phyloP scores from a whole-genome alignment of 1,284 basidiomycete genomes.

The Microbotryomycetes sp. region DNA sequence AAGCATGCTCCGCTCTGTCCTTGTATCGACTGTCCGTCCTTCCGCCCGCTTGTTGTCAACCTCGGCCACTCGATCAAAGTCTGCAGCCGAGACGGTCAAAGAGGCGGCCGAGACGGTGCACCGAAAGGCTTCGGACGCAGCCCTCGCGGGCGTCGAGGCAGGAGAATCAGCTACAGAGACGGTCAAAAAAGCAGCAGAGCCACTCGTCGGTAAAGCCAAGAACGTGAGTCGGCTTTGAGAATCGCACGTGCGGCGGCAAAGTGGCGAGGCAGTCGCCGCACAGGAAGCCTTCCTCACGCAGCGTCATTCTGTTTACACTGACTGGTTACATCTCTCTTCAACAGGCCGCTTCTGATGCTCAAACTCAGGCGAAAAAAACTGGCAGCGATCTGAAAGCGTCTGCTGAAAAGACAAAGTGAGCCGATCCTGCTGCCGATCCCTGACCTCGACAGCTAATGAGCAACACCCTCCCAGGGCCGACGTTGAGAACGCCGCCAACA shows the following conservation, averaged over 20 bases:
- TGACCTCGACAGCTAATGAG: not conserved
- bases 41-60: slow-evolving; percentile 6
- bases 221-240: not conserved
- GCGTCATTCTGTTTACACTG: not conserved
- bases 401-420: slow-evolving; percentile 2
- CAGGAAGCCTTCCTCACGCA: too few species aligned
- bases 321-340: not conserved
- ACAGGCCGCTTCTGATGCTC: slow-evolving; percentile 4
- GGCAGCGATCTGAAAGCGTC: slow-evolving; percentile 1
- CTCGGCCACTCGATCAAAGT: not conserved
- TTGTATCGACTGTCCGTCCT: not conserved
- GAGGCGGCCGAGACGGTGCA: slow-evolving; percentile 7
- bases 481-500: not conserved
- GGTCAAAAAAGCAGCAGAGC: slow-evolving; percentile 6
- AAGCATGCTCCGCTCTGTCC: slow-evolving; percentile 10
- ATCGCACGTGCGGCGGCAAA: not conserved
- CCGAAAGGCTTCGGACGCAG: slow-evolving; percentile 1
- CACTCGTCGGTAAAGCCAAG: slow-evolving; percentile 2
- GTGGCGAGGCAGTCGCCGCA: too few species aligned
- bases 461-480: not conserved
- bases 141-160: not conserved
- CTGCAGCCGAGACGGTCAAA: slow-evolving; percentile 1
- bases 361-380: slow-evolving; percentile 11
- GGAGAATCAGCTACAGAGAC: slow-evolving; percentile 4
- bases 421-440: not conserved